Evolutionary conservation across 108 stramenopile species (phyloP), one percentile per base, ranked within the genome.

Genomic region (Stephanodiscus triporus): DNA sequence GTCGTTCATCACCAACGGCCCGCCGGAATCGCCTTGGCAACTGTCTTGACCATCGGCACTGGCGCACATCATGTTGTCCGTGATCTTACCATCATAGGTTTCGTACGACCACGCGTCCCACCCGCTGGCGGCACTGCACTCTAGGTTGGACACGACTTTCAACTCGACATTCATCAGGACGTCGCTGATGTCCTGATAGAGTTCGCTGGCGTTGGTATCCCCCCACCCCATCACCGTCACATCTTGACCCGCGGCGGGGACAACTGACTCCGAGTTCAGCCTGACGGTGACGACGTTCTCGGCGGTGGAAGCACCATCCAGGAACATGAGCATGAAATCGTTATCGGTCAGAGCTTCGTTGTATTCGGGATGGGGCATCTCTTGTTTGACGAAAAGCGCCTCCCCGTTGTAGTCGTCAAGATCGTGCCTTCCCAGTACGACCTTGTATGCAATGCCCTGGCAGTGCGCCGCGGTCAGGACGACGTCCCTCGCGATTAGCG

Each of bases 191-290:
- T 55, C 47, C 70, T 14, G 10, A 10, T 45, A 45, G 13, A 8
- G 8, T 8, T 45, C n/a, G n/a, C n/a, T n/a, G n/a, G 43, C 40
- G 29, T 51, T 45, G 9, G 59, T 76, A 54, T 58, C 62, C 30
- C 87, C 89, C 65, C 86, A 78, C 22, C 90, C 90, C 63, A 85
- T 70, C 0, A 82, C 77, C 0, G 84, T 85, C 6, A 90, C 74
- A 2, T 51, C 50, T 14, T 54, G 27, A 11, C 76, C 76, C 24
- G 57, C 65, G 3, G 40, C 14, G 19, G 86, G 86, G 40, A 78
- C 2, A 42, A 47, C 5, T 59, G 5, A 63, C 32, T 85, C 76
- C 4, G 49, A 45, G 70, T 83, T 87, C 26, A 87, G 24, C 14
- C 51, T 59, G 14, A 75, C 68, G 7, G 57, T 29, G 9, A 6